A percentile compares a stretch with the other conserved stretches of the same genome.
phyloP scores from a whole-genome alignment of 1,284 basidiomycete species.

The Ceratobasidium theobromae region DNA sequence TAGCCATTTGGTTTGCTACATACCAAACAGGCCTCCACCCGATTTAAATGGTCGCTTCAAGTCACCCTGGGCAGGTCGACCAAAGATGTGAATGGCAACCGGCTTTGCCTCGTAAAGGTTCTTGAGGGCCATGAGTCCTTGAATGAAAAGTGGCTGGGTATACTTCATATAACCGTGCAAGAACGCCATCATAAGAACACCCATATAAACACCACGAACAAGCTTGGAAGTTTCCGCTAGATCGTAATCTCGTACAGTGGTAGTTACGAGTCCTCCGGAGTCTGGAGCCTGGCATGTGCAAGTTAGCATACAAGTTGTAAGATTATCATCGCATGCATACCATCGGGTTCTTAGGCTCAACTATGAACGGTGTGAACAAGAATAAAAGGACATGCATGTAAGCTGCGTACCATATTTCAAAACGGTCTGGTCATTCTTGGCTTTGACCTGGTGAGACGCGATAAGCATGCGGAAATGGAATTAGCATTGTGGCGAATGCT shows the following conservation, averaged over 20 bases:
- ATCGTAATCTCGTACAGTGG: conserved; percentile 93
- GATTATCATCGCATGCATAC: conserved; percentile 46
- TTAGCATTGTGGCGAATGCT: conserved; percentile 35
- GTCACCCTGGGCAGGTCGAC: conserved; percentile 78
- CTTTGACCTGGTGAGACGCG: conserved; percentile 66
- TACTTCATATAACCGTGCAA: conserved; percentile 87
- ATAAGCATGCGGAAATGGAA: conserved; percentile 40
- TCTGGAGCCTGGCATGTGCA: conserved; percentile 58
- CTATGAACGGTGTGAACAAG: conserved; percentile 43
- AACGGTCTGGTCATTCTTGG: conserved; percentile 93
- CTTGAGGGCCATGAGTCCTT: conserved; percentile 88
- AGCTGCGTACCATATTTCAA: conserved; percentile 81
- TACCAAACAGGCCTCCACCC: conserved; percentile 66
- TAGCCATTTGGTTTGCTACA: conserved; percentile 42
- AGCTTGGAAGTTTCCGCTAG: conserved; percentile 83
- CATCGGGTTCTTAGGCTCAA: conserved; percentile 63
- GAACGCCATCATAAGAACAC: conserved; percentile 84
- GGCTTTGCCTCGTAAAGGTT: conserved; percentile 81
- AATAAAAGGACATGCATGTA: not conserved
- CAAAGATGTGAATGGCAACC: conserved; percentile 75
- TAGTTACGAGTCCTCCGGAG: conserved; percentile 81
- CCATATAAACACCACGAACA: conserved; percentile 76
- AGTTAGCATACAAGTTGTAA: not conserved
- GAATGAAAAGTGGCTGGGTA: conserved; percentile 91
- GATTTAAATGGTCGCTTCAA: conserved; percentile 90